Evolutionary conservation across 2,329 filamentous ascomycete species (phyloP).

Genomic region (Colletotrichum paranaense): DNA sequence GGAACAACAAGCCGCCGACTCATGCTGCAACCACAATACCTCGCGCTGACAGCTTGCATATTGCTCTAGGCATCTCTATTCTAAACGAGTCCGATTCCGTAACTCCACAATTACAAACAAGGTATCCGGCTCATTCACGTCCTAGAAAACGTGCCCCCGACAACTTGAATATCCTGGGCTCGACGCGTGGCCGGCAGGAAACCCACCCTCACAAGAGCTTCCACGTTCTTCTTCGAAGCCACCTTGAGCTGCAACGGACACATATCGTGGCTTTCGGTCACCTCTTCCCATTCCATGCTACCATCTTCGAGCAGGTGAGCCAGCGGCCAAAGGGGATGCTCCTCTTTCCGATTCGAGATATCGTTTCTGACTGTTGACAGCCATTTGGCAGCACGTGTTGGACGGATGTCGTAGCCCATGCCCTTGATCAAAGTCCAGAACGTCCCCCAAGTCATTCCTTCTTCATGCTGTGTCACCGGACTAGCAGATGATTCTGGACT

Average conservation of each 20-base stretch:
- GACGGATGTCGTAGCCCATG: neutral
- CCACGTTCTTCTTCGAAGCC: conserved; percentile 9
- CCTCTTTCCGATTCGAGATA: neutral
- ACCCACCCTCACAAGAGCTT: neutral
- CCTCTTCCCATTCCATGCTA: neutral
- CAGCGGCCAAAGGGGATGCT: conserved; percentile 24
- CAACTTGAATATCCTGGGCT: neutral
- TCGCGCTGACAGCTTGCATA: neutral
- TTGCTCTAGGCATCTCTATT: neutral
- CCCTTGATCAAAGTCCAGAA: conserved; percentile 10
- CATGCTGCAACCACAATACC: neutral
- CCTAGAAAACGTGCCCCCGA: neutral
- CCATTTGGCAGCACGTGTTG: neutral
- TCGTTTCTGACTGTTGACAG: conserved; percentile 1
- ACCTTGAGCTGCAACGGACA: conserved; percentile 5
- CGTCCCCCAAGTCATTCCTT: conserved; percentile 23
- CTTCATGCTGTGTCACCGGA: neutral
- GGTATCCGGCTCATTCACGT: neutral
- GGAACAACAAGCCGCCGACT: neutral
- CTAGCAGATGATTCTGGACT: neutral
- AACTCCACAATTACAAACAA: neutral
- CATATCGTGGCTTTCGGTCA: neutral
- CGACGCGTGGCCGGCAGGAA: conserved; percentile 2
- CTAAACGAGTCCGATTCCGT: neutral
- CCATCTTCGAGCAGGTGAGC: conserved; percentile 13